phyloP scores from a whole-genome alignment of 2,329 filamentous ascomycete species.

The Acrocalymma vagum region DNA sequence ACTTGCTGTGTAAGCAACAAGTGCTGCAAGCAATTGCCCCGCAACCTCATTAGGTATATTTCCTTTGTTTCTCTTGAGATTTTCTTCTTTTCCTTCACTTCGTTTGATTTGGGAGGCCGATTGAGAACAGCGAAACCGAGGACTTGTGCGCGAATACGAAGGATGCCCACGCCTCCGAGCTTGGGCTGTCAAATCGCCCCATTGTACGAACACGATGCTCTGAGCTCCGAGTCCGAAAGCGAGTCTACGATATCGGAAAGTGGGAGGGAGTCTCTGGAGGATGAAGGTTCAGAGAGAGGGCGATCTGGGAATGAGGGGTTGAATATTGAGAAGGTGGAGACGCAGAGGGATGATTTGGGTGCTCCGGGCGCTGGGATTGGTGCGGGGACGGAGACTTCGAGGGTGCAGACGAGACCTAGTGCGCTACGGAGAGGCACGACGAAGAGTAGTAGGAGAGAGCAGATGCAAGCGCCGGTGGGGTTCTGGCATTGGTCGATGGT shows the following conservation, averaged over 20 bases:
- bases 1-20: slow-evolving; percentile 4
- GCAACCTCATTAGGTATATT: not conserved
- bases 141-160: not conserved
- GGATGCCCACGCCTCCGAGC: slow-evolving; percentile 23
- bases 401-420: slow-evolving; percentile 17
- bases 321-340: slow-evolving; percentile 32
- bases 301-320: slow-evolving; percentile 4
- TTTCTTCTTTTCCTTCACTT: not conserved
- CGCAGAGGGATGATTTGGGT: slow-evolving; percentile 16
- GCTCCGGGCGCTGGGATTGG: too few relatives aligned
- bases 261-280: slow-evolving; percentile 14
- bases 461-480: slow-evolving; percentile 24
- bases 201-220: slow-evolving; percentile 26
- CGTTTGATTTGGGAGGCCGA: not conserved
- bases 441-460: slow-evolving; percentile 25
- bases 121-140: slow-evolving; percentile 5
- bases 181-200: slow-evolving; percentile 39
- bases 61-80: not conserved
- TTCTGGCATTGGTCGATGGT: slow-evolving; percentile 42
- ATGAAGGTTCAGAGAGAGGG: slow-evolving; percentile 6
- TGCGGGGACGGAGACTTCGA: too few relatives aligned
- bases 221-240: slow-evolving; percentile 19
- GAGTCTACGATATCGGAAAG: too few relatives aligned
- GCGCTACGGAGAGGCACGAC: slow-evolving; percentile 23
- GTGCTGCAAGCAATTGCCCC: not conserved